A percentile compares a stretch with the other conserved stretches of the same genome.
Conservation (phyloP, 2,329 filamentous ascomycete species). For the Pezicula radicicola region DNA sequence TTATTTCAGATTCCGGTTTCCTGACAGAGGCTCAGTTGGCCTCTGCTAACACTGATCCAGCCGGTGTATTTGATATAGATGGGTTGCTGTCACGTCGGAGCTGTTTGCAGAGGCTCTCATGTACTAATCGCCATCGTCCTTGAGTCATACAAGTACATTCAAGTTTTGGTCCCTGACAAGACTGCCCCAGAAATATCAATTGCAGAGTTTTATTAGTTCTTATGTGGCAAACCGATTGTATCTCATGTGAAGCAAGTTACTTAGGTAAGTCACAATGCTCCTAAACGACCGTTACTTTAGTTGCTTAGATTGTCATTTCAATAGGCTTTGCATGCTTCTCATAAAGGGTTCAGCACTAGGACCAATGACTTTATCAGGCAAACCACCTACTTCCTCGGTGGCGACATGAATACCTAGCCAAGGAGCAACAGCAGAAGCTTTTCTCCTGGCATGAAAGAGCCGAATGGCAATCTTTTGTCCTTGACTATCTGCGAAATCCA, state of each 20-base stretch:
- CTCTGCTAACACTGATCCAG: neutral
- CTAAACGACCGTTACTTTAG: too few relatives aligned
- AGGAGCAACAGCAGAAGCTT: constrained; percentile 18
- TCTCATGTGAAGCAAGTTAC: too few relatives aligned
- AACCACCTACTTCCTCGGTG: constrained; percentile 31
- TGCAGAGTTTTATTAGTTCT: too few relatives aligned
- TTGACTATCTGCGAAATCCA: constrained; percentile 28
- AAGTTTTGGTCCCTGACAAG: too few relatives aligned
- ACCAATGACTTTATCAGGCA: constrained; percentile 35
- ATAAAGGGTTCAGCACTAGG: constrained; percentile 40
- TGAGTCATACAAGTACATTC: too few relatives aligned
- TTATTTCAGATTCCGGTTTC: neutral
- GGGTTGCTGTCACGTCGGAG: constrained; percentile 44
- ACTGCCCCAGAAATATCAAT: too few relatives aligned
- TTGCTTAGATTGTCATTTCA: constrained; percentile 43
- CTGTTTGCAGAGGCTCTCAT: constrained; percentile 46
- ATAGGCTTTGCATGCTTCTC: constrained; percentile 37
- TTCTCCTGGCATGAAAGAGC: constrained; percentile 28
- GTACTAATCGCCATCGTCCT: too few relatives aligned
- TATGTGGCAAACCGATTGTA: too few relatives aligned
- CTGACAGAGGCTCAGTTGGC: neutral
- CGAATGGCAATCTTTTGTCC: constrained; percentile 29
- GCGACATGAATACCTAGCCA: constrained; percentile 40
- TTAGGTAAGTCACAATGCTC: too few relatives aligned
- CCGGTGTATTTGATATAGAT: neutral